Conservation (phyloP, 805 yeast species). For the Candida adriatica region DNA sequence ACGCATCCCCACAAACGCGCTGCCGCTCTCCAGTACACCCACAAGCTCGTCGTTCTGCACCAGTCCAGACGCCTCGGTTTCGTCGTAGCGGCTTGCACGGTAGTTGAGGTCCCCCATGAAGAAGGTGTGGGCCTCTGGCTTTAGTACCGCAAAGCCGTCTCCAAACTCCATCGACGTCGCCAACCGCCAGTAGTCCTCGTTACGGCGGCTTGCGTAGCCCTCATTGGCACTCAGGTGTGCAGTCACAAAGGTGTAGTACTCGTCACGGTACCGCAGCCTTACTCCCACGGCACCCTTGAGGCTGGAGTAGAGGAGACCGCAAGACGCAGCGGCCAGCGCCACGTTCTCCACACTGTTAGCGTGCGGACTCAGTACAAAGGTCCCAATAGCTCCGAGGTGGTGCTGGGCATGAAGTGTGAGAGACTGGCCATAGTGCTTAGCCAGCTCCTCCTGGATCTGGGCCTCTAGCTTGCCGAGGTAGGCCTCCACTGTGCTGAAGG, state of each 20-base stretch:
- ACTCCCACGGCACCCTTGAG: slow-evolving; percentile 72
- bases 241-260: slow-evolving; percentile 49
- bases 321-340: slow-evolving; percentile 2
- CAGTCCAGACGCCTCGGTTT: slow-evolving; percentile 14
- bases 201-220: slow-evolving; percentile 50
- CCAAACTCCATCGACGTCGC: slow-evolving; percentile 50
- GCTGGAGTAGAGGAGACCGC: slow-evolving; percentile 39
- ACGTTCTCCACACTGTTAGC: neutral
- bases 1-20: slow-evolving; percentile 52
- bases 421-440: slow-evolving; percentile 32
- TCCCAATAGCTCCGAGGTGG: slow-evolving; percentile 53
- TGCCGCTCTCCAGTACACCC: slow-evolving; percentile 28
- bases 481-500: slow-evolving; percentile 29
- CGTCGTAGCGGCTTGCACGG: slow-evolving; percentile 34
- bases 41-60: slow-evolving; percentile 31
- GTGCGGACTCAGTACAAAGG: slow-evolving; percentile 37
- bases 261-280: slow-evolving; percentile 32
- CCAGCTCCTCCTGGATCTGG: slow-evolving; percentile 29
- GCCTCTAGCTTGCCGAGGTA: slow-evolving; percentile 32
- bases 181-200: slow-evolving; percentile 42
- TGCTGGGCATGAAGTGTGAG: slow-evolving; percentile 32
- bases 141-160: slow-evolving; percentile 43
- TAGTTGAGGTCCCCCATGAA: slow-evolving; percentile 85
- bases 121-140: slow-evolving; percentile 53
- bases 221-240: slow-evolving; percentile 79